Evolutionary conservation across 495 filamentous ascomycete genomes (phyloP).

Genomic region (Penicillium odoratum): DNA sequence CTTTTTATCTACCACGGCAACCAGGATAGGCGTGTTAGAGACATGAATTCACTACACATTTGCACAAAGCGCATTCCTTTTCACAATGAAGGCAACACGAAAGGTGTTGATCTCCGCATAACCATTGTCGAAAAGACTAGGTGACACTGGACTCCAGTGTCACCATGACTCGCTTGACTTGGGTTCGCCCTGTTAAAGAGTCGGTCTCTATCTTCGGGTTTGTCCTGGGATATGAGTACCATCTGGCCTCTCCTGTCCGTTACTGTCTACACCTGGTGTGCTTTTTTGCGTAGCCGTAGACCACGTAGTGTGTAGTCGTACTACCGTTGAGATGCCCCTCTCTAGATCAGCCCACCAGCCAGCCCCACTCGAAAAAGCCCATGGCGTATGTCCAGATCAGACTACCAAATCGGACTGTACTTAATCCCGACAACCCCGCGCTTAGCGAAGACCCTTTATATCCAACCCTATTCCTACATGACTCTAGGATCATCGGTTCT

Average conservation of each 20-base stretch:
- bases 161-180: conserved; percentile 27
- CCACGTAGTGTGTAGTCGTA: conserved; percentile 14
- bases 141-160: conserved; percentile 17
- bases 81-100: conserved; percentile 53
- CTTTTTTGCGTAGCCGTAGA: conserved; percentile 24
- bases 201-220: conserved; percentile 20
- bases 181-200: conserved; percentile 26
- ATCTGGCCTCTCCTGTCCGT: conserved; percentile 34
- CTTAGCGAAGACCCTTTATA: not conserved
- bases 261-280: conserved; percentile 27
- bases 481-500: not conserved
- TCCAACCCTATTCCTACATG: not conserved
- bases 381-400: not conserved
- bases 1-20: conserved; percentile 42
- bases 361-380: not conserved
- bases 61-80: conserved; percentile 40
- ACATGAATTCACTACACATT: conserved; percentile 45
- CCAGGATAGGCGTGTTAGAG: conserved; percentile 49
- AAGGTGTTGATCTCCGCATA: conserved; percentile 51
- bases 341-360: not conserved
- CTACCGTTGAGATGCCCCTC: not conserved
- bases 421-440: not conserved
- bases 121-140: conserved; percentile 49
- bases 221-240: conserved; percentile 15
- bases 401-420: not conserved